phyloP scores from a whole-genome alignment of 768 basidiomycete genomes.

The Albatrellus ellisii region DNA sequence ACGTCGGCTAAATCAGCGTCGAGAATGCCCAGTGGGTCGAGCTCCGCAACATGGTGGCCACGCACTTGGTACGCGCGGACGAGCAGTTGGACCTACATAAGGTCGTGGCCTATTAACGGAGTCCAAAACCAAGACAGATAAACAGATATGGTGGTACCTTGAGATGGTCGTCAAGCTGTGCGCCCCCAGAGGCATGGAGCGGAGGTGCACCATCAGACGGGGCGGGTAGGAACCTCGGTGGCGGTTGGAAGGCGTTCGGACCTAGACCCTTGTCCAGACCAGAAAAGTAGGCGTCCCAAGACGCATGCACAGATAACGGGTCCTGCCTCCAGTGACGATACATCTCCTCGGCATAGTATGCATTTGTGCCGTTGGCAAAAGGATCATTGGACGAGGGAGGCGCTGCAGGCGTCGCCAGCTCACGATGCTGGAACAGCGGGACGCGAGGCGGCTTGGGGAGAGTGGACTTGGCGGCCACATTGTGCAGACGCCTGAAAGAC shows the following conservation, averaged over 20 bases:
- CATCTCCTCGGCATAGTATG: constrained; percentile 97
- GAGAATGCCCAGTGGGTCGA: constrained; percentile 91
- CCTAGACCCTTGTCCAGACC: constrained; percentile 86
- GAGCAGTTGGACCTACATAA: constrained; percentile 79
- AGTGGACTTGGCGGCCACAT: constrained; percentile 15
- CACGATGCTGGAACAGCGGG: constrained; percentile 17
- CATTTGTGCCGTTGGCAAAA: constrained; percentile 90
- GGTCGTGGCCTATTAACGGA: too few species aligned
- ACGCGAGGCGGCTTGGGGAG: constrained; percentile 11
- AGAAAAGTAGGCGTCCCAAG: constrained; percentile 91
- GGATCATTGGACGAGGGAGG: constrained; percentile 67
- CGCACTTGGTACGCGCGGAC: constrained; percentile 99
- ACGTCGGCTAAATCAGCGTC: constrained; percentile 75
- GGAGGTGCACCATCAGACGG: constrained; percentile 75
- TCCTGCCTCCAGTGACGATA: constrained; percentile 87
- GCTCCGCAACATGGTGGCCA: constrained; percentile 90
- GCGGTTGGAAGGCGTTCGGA: constrained; percentile 71
- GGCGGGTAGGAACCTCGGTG: constrained; percentile 58
- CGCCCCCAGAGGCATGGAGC: constrained; percentile 51
- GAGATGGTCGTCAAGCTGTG: constrained; percentile 83
- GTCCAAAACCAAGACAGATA: too few species aligned
- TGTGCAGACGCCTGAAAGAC: constrained; percentile 23
- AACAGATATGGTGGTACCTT: too few species aligned
- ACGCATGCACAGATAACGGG: constrained; percentile 82
- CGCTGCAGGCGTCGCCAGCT: constrained; percentile 32